A percentile compares a stretch with the other conserved stretches of the same genome.
Evolutionary conservation across 495 filamentous ascomycete species (phyloP).

Genomic region (Hypoxylon lenormandii): DNA sequence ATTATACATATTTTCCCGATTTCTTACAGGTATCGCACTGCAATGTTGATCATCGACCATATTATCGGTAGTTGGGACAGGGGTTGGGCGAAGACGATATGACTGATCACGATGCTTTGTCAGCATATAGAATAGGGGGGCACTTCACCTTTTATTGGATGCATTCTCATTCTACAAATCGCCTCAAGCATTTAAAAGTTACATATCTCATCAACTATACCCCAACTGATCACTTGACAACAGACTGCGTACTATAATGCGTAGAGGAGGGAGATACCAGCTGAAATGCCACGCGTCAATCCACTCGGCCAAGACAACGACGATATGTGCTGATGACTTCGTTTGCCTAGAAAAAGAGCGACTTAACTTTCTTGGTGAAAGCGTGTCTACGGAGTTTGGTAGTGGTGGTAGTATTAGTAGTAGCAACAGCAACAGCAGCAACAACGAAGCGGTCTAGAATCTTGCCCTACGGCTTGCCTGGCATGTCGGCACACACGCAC

Average conservation of each 20-base stretch:
- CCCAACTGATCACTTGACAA: constrained; percentile 30
- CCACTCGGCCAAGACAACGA: constrained; percentile 25
- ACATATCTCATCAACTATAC: neutral
- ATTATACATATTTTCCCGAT: too few species aligned
- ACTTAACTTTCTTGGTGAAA: neutral
- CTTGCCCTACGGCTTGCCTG: constrained; percentile 15
- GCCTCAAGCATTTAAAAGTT: neutral
- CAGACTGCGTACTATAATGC: constrained; percentile 22
- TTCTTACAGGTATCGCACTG: neutral
- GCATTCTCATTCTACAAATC: neutral
- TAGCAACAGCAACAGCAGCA: too few species aligned
- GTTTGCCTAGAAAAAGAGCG: constrained; percentile 17
- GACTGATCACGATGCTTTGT: constrained; percentile 30
- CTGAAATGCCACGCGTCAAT: constrained; percentile 37
- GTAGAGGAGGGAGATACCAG: constrained; percentile 5
- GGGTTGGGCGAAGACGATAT: neutral
- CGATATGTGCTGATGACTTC: constrained; percentile 17
- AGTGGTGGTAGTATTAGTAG: too few species aligned
- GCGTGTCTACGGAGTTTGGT: neutral
- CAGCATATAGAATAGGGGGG: constrained; percentile 17
- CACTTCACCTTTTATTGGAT: neutral
- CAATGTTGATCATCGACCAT: neutral
- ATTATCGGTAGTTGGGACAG: neutral
- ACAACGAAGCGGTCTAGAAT: constrained; percentile 13
- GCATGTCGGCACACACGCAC: constrained; percentile 19